These are phyloP conservation scores for Rhodotorula sp. DNA, from an alignment of 1,284 basidiomycete genomes.

Conservation along the genomic window DNA sequence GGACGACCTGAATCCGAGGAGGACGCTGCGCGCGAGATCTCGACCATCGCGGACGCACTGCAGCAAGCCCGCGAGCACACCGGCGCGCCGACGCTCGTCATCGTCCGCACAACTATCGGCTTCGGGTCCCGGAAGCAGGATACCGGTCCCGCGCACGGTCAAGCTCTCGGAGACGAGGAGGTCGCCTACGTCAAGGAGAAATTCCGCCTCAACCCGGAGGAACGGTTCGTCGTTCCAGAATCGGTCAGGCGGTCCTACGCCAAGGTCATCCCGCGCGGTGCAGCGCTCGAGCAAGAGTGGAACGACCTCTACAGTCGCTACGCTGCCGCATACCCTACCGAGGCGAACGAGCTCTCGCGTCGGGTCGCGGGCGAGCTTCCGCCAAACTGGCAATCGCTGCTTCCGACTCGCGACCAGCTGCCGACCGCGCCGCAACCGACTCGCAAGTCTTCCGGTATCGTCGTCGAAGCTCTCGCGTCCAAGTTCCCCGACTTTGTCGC, in stretches of 20 bases:
- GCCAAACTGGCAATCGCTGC: conserved; percentile 80
- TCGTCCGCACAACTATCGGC: conserved; percentile 78
- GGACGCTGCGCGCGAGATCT: conserved; percentile 63
- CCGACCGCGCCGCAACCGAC: conserved; percentile 87
- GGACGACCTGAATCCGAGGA: conserved; percentile 42
- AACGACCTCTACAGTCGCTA: conserved; percentile 69
- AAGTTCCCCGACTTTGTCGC: conserved; percentile 66
- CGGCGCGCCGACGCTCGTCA: conserved; percentile 80
- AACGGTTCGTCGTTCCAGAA: conserved; percentile 75
- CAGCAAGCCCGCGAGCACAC: conserved; percentile 71
- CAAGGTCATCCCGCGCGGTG: conserved; percentile 68
- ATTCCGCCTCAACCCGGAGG: conserved; percentile 76
- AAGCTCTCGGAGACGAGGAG: conserved; percentile 90
- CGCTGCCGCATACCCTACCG: conserved; percentile 72
- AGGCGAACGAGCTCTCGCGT: conserved; percentile 81
- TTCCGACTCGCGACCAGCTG: conserved; percentile 80
- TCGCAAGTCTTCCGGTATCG: conserved; percentile 89
- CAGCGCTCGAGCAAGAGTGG: conserved; percentile 74
- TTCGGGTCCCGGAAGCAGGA: conserved; percentile 90
- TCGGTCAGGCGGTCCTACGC: conserved; percentile 71
- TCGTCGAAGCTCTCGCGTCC: conserved; percentile 72
- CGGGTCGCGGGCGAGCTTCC: conserved; percentile 82
- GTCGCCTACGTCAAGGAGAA: conserved; percentile 78
- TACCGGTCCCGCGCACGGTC: conserved; percentile 87
- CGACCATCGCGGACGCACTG: conserved; percentile 76